phyloP scores from a whole-genome alignment of 148 eudicot genomes.

The Persicaria maculosa region DNA sequence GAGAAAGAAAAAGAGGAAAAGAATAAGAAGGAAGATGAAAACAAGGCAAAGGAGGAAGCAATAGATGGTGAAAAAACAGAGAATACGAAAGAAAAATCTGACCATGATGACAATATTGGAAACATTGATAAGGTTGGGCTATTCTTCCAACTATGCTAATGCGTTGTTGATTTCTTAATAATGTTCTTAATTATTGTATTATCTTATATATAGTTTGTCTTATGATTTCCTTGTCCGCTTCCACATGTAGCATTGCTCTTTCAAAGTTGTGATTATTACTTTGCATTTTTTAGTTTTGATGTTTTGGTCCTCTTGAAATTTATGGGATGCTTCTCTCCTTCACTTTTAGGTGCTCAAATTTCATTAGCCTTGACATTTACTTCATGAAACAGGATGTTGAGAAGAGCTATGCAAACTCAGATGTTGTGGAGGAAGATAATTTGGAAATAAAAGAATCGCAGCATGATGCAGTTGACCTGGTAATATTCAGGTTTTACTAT shows the following conservation, averaged over 20 bases:
- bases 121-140: constrained; percentile 18
- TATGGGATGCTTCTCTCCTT: background rate
- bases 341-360: constrained; percentile 2
- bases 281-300: background rate
- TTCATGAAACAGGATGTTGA: constrained; percentile 35
- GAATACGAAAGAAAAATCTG: constrained; percentile 25
- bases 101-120: constrained; percentile 36
- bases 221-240: background rate
- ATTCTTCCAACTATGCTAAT: background rate
- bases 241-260: background rate
- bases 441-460: constrained; percentile 28
- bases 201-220: background rate
- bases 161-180: background rate
- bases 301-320: background rate
- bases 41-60: constrained; percentile 25
- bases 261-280: background rate
- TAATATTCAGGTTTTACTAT: constrained; percentile 8
- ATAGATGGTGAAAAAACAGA: constrained; percentile 19
- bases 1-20: constrained; percentile 53
- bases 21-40: constrained; percentile 27
- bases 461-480: constrained; percentile 35
- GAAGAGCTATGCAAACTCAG: constrained; percentile 29
- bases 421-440: constrained; percentile 33
- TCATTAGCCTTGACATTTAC: constrained; percentile 9
- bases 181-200: background rate